phyloP scores from a whole-genome alignment of 2,329 filamentous ascomycete species.

The Colletotrichum incanum region DNA sequence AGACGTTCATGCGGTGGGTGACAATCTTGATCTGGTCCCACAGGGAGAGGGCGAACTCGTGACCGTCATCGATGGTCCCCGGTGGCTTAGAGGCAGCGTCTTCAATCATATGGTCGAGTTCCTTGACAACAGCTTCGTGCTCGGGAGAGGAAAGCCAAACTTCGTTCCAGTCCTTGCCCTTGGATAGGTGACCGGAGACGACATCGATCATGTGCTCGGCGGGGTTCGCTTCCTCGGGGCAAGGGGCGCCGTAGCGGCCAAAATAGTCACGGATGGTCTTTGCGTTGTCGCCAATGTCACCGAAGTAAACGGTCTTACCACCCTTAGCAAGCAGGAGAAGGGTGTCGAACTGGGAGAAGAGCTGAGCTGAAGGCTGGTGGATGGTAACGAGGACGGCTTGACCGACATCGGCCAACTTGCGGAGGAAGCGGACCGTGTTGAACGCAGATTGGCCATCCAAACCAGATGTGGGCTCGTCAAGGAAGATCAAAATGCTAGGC shows the following conservation, averaged over 20 bases:
- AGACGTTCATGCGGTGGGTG: slow-evolving; percentile 72
- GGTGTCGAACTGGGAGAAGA: slow-evolving; percentile 78
- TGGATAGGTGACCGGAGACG: slow-evolving; percentile 65
- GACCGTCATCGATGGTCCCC: slow-evolving; percentile 64
- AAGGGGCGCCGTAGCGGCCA: slow-evolving; percentile 74
- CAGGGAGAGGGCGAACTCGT: slow-evolving; percentile 82
- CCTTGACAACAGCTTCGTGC: slow-evolving; percentile 67
- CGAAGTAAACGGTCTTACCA: slow-evolving; percentile 78
- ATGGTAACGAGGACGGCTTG: slow-evolving; percentile 80
- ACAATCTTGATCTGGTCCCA: slow-evolving; percentile 75
- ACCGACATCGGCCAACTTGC: slow-evolving; percentile 76
- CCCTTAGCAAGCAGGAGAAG: slow-evolving; percentile 76
- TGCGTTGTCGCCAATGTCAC: slow-evolving; percentile 73
- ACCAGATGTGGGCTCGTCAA: slow-evolving; percentile 76
- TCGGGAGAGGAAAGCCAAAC: slow-evolving; percentile 79
- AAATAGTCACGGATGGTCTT: slow-evolving; percentile 75
- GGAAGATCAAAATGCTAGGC: slow-evolving; percentile 72
- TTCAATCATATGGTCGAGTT: slow-evolving; percentile 75
- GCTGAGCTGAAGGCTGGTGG: slow-evolving; percentile 77
- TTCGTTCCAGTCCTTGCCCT: slow-evolving; percentile 74
- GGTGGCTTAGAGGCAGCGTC: slow-evolving; percentile 65
- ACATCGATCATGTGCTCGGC: slow-evolving; percentile 83
- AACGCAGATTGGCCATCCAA: slow-evolving; percentile 80
- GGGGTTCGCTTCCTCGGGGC: slow-evolving; percentile 75
- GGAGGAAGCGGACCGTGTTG: slow-evolving; percentile 75